A percentile compares a stretch with the other conserved stretches of the same genome.
These are phyloP conservation scores for Umbelopsis vinacea DNA, from an alignment of 192 early-diverging fungal genomes.

Conservation along the genomic window DNA sequence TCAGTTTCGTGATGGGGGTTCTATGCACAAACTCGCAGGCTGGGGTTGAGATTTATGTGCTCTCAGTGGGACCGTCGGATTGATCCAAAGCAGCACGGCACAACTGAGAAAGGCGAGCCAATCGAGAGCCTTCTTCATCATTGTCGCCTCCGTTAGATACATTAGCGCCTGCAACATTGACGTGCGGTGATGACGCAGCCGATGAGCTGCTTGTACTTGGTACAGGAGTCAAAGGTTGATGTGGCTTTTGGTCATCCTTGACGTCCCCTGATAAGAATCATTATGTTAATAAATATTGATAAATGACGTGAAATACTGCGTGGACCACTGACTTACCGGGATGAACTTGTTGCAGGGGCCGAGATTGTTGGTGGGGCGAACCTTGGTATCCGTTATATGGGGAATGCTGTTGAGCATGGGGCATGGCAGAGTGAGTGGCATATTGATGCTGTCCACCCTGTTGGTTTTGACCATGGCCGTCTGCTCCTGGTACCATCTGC, in stretches of 20 bases:
- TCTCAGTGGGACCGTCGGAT: conserved; percentile 2
- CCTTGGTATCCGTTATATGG: conserved; percentile 15
- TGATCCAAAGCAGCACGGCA: conserved; percentile 31
- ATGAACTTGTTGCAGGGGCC: neutral
- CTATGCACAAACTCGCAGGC: neutral
- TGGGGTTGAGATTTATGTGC: neutral
- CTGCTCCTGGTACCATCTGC: conserved; percentile 6
- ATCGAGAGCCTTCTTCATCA: conserved; percentile 27
- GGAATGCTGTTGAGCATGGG: conserved; percentile 20
- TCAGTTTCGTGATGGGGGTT: too few species aligned
- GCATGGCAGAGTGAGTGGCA: conserved; percentile 4
- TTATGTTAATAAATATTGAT: too few species aligned
- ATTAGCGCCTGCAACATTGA: conserved; percentile 29
- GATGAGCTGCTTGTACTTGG: conserved; percentile 40
- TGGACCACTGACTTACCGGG: neutral
- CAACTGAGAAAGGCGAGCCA: conserved; percentile 27
- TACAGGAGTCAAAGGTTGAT: conserved; percentile 39
- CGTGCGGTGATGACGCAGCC: conserved; percentile 41
- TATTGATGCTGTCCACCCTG: neutral
- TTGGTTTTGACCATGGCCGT: neutral
- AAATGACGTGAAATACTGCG: too few species aligned
- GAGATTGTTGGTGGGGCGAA: conserved; percentile 9
- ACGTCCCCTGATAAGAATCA: neutral
- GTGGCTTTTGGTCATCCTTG: conserved; percentile 20
- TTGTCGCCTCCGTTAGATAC: neutral